Percentiles rank a stretch among this genome's conserved stretches.
These are phyloP conservation scores for Cladophialophora bantiana DNA, from an alignment of 2,329 filamentous ascomycete genomes.

Conservation along the genomic window DNA sequence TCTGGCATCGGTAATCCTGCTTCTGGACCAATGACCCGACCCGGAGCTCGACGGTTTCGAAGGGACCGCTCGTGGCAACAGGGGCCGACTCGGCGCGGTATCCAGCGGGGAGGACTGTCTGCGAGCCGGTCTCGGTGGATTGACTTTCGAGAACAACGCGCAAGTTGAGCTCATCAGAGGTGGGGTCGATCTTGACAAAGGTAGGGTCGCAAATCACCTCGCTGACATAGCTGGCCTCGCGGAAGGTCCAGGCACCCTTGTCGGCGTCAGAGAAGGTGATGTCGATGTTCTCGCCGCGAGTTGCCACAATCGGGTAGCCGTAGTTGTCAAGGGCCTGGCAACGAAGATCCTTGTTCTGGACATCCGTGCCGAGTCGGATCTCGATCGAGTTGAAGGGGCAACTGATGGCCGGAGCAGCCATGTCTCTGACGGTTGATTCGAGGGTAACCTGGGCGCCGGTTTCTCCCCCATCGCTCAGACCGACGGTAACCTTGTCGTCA, in stretches of 20 bases:
- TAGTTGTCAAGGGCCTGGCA: conserved; percentile 36
- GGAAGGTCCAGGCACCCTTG: conserved; percentile 37
- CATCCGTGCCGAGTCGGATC: conserved; percentile 29
- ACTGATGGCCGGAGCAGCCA: conserved; percentile 11
- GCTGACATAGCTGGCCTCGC: conserved; percentile 29
- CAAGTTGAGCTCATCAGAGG: conserved; percentile 19
- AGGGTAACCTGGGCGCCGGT: conserved; percentile 24
- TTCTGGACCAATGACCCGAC: conserved; percentile 32
- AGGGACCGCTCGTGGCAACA: conserved; percentile 29
- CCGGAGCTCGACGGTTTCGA: conserved; percentile 34
- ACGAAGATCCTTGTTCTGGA: conserved; percentile 32
- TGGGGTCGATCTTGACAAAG: conserved; percentile 32
- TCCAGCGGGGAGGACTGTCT: conserved; percentile 37
- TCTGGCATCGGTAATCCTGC: conserved; percentile 34
- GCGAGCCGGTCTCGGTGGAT: conserved; percentile 32
- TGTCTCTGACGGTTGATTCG: conserved; percentile 21
- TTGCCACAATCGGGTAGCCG: conserved; percentile 31
- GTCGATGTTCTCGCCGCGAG: conserved; percentile 33
- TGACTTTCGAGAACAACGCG: conserved; percentile 31
- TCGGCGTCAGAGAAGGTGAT: conserved; percentile 36
- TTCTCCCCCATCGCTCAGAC: conserved; percentile 29
- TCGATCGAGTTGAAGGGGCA: conserved; percentile 34
- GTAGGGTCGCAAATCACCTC: conserved; percentile 35
- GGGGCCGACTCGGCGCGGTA: conserved; percentile 34
- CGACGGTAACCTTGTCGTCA: conserved; percentile 32